phyloP scores from a whole-genome alignment of 169 alveolate species.

The Neospora caninum region DNA sequence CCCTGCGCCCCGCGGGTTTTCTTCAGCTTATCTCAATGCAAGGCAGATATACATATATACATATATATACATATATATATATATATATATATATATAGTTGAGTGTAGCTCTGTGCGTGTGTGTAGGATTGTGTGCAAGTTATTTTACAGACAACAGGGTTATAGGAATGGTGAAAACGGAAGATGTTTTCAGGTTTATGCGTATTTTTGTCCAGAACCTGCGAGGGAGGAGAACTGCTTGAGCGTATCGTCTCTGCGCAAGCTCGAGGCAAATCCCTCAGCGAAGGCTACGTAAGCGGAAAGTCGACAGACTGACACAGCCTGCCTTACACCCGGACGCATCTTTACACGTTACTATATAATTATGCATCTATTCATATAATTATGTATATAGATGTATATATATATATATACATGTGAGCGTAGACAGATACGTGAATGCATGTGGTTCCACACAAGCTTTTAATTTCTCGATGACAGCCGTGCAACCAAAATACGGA shows the following conservation, averaged over 20 bases:
- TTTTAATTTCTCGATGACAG: too few species aligned
- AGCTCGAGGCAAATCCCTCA: constrained; percentile 42
- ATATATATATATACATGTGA: neutral
- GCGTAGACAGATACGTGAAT: neutral
- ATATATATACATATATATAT: neutral
- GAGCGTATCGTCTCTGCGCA: constrained; percentile 86
- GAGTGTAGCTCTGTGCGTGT: neutral
- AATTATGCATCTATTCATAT: neutral
- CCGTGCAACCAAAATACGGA: too few species aligned
- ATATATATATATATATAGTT: neutral
- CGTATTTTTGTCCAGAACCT: constrained; percentile 63
- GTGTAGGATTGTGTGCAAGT: neutral
- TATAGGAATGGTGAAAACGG: neutral
- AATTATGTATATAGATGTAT: neutral
- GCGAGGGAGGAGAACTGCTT: constrained; percentile 95
- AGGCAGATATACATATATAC: neutral
- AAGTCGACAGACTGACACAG: too few species aligned
- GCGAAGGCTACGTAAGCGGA: constrained; percentile 45
- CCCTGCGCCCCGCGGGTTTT: too few species aligned
- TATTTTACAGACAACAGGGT: too few species aligned
- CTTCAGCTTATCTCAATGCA: neutral
- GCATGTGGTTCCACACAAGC: too few species aligned
- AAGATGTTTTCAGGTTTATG: neutral
- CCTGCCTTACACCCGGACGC: neutral
- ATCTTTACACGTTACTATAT: neutral